Base-by-base conservation (phyloP, 2,329 filamentous ascomycete species). In the Camillea tinctor region DNA sequence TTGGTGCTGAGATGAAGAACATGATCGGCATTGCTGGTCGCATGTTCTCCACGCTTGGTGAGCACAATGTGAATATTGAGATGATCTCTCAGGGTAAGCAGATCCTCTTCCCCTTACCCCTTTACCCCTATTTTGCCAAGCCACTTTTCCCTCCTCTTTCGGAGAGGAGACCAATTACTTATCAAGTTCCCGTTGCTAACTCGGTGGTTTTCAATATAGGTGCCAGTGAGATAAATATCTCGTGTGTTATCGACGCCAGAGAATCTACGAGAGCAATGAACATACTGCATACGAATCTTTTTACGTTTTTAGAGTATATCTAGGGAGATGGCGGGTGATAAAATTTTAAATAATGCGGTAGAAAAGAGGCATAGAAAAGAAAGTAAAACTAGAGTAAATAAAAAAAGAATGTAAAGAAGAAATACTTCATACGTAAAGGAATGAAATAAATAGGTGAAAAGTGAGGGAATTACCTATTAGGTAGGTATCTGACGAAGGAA, bases 211-310 rank as follows among this genome's bases (percentile, higher is more conserved):
- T 26, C 13, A 30, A 30, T 4, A 30, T 11, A 96, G 93, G 93
- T 70, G 95, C 95, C 23, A 97, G 93, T 74, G 95, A 99, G 80
- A 99, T 99, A 78, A 99, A 98, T 76, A 99, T 99, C 62, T 97
- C 93, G 11, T 99, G 95, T 73, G 95, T 99, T 52, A 96, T 99
- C 73, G 92, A 96, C 70, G 92, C 92, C 67, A 83, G 88, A 66
- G 93, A 98, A 73, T 93, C 95, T 21, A 92, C 93, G 68, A 87
- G 95, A 67, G 95, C 95, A 30, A 90, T 99, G 82, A 98, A 96
- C 74, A 92, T 98, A 71, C 83, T 99, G 66, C 95, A 99, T 75
- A 98, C 95, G 20, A 94, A 93, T 79, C 85, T 99, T 59, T 98
- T 99, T 74, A 97, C 93, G 1, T 98, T 97, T 77, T 82, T 97